Conservation (phyloP, 768 basidiomycete genomes). For the Tephrocybe rancida region DNA sequence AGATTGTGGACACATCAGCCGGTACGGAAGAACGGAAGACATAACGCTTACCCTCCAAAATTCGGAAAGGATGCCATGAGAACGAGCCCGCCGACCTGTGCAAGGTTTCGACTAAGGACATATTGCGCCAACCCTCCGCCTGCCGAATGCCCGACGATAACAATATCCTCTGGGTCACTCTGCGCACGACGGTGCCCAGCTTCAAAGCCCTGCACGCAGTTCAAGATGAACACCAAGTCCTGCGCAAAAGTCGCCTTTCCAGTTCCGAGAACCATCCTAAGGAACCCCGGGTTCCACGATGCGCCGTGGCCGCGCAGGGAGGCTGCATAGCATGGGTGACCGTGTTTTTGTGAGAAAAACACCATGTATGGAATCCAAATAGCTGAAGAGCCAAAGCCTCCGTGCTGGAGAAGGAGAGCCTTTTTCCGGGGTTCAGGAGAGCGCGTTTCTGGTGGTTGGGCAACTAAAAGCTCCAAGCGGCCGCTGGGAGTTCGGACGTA, state of each 20-base stretch:
- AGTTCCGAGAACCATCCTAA: constrained; percentile 7
- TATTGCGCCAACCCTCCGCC: constrained; percentile 16
- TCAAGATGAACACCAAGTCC: constrained; percentile 6
- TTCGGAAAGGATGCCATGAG: constrained; percentile 10
- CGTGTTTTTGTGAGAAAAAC: constrained; percentile 13
- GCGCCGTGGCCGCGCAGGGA: constrained; percentile 16
- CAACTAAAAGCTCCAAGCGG: constrained; percentile 11
- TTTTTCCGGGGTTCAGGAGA: constrained; percentile 4
- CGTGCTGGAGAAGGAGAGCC: constrained; percentile 15
- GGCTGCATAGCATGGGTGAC: constrained; percentile 12
- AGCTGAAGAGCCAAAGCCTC: constrained; percentile 15
- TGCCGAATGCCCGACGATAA: constrained; percentile 16
- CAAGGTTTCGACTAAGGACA: constrained; percentile 1
- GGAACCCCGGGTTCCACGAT: constrained; percentile 12
- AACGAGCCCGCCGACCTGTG: constrained; percentile 7
- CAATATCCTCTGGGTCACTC: constrained; percentile 4
- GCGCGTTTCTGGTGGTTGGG: constrained; percentile 4
- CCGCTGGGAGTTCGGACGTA: constrained; percentile 14
- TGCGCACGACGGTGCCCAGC: neutral
- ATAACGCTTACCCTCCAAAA: constrained; percentile 8
- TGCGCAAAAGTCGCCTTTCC: constrained; percentile 6
- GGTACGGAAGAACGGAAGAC: neutral
- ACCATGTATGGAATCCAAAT: constrained; percentile 17
- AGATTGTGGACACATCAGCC: too few relatives aligned
- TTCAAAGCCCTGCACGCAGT: constrained; percentile 7